Evolutionary conservation across 2,329 filamentous ascomycete species (phyloP).

Genomic region (Lasiodiplodia sp.): DNA sequence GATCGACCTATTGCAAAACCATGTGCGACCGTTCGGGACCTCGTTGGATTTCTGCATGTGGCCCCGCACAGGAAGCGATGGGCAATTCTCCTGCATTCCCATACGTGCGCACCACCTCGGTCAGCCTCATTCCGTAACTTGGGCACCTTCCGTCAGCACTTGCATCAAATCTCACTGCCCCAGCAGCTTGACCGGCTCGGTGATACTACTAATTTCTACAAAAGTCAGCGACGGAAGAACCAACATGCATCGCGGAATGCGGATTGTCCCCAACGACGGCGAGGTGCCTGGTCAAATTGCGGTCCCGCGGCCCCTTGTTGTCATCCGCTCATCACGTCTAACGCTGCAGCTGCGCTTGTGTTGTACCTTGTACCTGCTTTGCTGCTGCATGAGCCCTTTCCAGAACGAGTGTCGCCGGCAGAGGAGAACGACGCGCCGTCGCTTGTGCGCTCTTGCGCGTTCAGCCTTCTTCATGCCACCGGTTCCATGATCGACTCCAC

Average conservation of each 20-base stretch:
- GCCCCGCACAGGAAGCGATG: conserved; percentile 20
- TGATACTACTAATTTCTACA: conserved; percentile 13
- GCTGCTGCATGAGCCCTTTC: conserved; percentile 20
- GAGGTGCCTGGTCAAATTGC: conserved; percentile 19
- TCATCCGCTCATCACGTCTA: conserved; percentile 15
- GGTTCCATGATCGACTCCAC: conserved; percentile 13
- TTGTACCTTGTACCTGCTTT: conserved; percentile 28
- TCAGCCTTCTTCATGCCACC: conserved; percentile 25
- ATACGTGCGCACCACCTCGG: conserved; percentile 17
- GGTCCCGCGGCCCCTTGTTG: conserved; percentile 8
- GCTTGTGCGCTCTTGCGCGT: conserved; percentile 14
- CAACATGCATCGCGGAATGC: conserved; percentile 23
- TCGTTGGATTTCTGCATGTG: conserved; percentile 21
- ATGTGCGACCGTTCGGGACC: conserved; percentile 19
- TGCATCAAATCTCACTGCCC: conserved; percentile 20
- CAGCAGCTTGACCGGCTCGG: conserved; percentile 4
- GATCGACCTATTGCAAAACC: conserved; percentile 23
- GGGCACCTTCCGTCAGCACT: conserved; percentile 27
- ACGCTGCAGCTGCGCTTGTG: conserved; percentile 23
- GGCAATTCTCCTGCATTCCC: conserved; percentile 28
- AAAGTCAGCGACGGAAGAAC: not conserved
- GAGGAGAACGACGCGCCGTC: conserved; percentile 13
- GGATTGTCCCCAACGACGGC: conserved; percentile 18
- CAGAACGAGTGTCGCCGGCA: conserved; percentile 19
- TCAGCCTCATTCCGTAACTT: conserved; percentile 26